These are phyloP conservation scores for Ceratobasidium sp. DNA, from an alignment of 1,284 basidiomycete genomes.

Conservation along the genomic window DNA sequence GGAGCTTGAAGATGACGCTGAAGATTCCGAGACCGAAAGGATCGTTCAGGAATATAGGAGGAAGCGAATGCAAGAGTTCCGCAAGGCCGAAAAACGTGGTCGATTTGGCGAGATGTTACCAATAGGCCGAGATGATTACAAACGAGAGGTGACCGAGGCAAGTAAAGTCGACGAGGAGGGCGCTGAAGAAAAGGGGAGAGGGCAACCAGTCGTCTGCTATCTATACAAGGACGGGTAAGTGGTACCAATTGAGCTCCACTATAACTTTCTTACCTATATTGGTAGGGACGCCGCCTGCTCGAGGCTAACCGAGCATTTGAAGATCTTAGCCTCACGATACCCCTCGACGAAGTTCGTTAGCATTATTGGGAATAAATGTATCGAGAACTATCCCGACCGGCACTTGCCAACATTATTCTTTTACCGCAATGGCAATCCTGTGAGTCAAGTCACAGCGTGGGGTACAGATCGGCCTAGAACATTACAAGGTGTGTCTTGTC, in stretches of 20 bases:
- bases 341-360: slow-evolving; percentile 95
- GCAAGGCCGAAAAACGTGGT: slow-evolving; percentile 64
- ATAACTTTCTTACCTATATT: background rate
- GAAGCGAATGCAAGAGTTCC: slow-evolving; percentile 72
- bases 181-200: slow-evolving; percentile 58
- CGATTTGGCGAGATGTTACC: slow-evolving; percentile 89
- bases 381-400: slow-evolving; percentile 91
- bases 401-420: slow-evolving; percentile 92
- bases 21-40: slow-evolving; percentile 79
- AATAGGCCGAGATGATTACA: slow-evolving; percentile 93
- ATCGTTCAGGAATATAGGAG: slow-evolving; percentile 73
- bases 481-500: slow-evolving; percentile 68
- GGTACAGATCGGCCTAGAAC: slow-evolving; percentile 76
- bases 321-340: slow-evolving; percentile 77
- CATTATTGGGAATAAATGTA: slow-evolving; percentile 95
- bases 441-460: slow-evolving; percentile 86
- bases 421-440: slow-evolving; percentile 89
- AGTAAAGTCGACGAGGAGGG: slow-evolving; percentile 75
- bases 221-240: slow-evolving; percentile 87
- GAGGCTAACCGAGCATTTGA: slow-evolving; percentile 74
- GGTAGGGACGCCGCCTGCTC: slow-evolving; percentile 79
- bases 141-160: slow-evolving; percentile 91
- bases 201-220: slow-evolving; percentile 87
- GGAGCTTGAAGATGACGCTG: slow-evolving; percentile 72
- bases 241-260: slow-evolving; percentile 32